Percentiles rank a stretch among this genome's conserved stretches.
These are phyloP conservation scores for Ceratonia siliqua DNA, from an alignment of 306 rosid species.

Conservation along the genomic window DNA sequence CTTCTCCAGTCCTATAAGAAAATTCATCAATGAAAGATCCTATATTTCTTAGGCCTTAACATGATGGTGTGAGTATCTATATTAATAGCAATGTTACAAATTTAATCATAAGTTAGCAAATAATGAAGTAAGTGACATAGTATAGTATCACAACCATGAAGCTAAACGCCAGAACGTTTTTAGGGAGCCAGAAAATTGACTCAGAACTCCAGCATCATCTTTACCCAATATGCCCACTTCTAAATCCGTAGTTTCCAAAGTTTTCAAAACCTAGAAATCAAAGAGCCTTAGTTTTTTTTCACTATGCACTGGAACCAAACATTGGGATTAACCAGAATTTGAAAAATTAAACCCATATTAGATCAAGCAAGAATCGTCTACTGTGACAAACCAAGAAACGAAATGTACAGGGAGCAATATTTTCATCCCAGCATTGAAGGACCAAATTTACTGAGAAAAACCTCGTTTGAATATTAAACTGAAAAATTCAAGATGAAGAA, in stretches of 20 bases:
- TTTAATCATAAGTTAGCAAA: too few species aligned
- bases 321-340: constrained; percentile 33
- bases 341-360: constrained; percentile 36
- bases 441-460: not conserved
- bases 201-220: constrained; percentile 67
- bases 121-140: not conserved
- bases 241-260: too few species aligned
- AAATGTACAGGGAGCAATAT: not conserved
- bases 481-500: not conserved
- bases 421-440: not conserved
- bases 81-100: too few species aligned
- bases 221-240: constrained; percentile 87
- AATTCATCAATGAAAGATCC: not conserved
- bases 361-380: constrained; percentile 43
- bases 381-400: not conserved
- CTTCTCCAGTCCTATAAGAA: not conserved
- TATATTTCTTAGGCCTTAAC: not conserved
- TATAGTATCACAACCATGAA: constrained; percentile 63
- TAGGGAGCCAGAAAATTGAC: constrained; percentile 54
- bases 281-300: constrained; percentile 28
- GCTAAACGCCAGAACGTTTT: constrained; percentile 89
- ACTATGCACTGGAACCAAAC: constrained; percentile 25
- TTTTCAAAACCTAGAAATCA: constrained; percentile 29
- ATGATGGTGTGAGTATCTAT: not conserved
- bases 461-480: constrained; percentile 33